Percentiles rank a stretch among this genome's conserved stretches.
phyloP scores from a whole-genome alignment of 257 asterid genomes.

The Ballota nigra region DNA sequence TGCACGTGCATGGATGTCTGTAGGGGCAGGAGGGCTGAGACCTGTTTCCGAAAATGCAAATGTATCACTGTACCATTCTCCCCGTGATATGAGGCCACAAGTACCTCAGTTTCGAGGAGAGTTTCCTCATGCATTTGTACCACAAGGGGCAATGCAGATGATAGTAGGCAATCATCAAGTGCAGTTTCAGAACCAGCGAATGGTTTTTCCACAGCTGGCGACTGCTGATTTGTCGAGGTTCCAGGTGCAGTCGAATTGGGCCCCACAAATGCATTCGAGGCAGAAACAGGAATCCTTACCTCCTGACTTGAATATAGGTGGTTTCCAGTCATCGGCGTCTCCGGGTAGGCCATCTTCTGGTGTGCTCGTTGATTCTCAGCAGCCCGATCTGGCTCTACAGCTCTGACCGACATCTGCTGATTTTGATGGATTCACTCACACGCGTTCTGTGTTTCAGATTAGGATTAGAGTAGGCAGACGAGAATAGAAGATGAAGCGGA shows the following conservation, averaged over 20 bases:
- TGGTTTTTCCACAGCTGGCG: slow-evolving; percentile 40
- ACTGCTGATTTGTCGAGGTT: slow-evolving; percentile 79
- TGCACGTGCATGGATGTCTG: slow-evolving; percentile 93
- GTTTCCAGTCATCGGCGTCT: slow-evolving; percentile 83
- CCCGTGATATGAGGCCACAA: slow-evolving; percentile 54
- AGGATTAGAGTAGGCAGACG: slow-evolving; percentile 23
- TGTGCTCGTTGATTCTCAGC: slow-evolving; percentile 84
- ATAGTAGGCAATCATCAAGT: slow-evolving; percentile 40
- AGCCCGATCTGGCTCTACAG: slow-evolving; percentile 96
- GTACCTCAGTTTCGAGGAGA: slow-evolving; percentile 50
- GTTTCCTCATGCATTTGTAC: slow-evolving; percentile 52
- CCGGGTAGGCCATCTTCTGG: slow-evolving; percentile 78
- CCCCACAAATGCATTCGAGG: slow-evolving; percentile 57
- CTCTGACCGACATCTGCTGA: slow-evolving; percentile 34
- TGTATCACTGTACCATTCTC: slow-evolving; percentile 37
- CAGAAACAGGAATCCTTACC: slow-evolving; percentile 75
- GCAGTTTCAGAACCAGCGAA: slow-evolving; percentile 54
- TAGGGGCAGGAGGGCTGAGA: slow-evolving; percentile 77
- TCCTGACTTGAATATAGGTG: slow-evolving; percentile 86
- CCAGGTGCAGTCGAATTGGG: slow-evolving; percentile 69
- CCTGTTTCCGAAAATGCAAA: slow-evolving; percentile 40
- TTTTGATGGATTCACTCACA: neutral
- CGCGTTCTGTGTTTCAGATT: neutral
- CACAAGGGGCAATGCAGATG: slow-evolving; percentile 52
- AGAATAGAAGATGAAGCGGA: slow-evolving; percentile 16